Conservation (phyloP, 306 rosid genomes). For the Cucurbita pepo region DNA sequence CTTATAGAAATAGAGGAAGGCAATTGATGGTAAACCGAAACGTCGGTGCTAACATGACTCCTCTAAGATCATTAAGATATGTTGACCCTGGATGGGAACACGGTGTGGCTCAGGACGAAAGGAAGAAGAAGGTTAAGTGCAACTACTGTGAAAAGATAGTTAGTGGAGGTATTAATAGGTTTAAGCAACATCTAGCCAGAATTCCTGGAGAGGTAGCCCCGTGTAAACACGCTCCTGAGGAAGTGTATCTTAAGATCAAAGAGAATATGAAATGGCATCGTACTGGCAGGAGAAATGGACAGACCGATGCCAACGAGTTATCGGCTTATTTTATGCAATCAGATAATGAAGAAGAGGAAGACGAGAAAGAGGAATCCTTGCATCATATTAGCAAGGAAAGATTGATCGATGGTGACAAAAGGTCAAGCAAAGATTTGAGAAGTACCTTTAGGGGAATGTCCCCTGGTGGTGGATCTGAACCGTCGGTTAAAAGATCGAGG, state of each 20-base stretch:
- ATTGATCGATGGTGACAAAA: constrained; percentile 39
- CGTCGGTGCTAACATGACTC: constrained; percentile 35
- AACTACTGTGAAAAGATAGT: constrained; percentile 84
- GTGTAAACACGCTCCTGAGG: constrained; percentile 86
- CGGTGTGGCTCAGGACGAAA: constrained; percentile 92
- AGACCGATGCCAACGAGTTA: constrained; percentile 44
- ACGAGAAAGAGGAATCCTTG: constrained; percentile 40
- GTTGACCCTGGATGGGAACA: constrained; percentile 99
- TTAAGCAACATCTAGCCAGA: constrained; percentile 93
- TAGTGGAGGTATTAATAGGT: constrained; percentile 92
- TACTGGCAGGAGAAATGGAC: constrained; percentile 76
- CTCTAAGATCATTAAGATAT: constrained; percentile 79
- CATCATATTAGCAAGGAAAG: constrained; percentile 51
- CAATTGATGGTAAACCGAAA: constrained; percentile 53
- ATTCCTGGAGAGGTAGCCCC: constrained; percentile 99
- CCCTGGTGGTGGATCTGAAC: constrained; percentile 47
- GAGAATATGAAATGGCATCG: constrained; percentile 99
- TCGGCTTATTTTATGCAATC: constrained; percentile 47
- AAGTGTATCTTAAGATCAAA: constrained; percentile 68
- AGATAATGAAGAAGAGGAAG: constrained; percentile 62
- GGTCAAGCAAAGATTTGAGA: constrained; percentile 42
- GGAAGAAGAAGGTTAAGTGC: constrained; percentile 94
- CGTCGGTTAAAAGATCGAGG: constrained; percentile 63
- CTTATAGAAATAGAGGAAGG: constrained; percentile 66
- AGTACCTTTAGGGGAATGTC: constrained; percentile 43